phyloP scores from a whole-genome alignment of 23 red algal species.

The Gracilaria caudata region DNA sequence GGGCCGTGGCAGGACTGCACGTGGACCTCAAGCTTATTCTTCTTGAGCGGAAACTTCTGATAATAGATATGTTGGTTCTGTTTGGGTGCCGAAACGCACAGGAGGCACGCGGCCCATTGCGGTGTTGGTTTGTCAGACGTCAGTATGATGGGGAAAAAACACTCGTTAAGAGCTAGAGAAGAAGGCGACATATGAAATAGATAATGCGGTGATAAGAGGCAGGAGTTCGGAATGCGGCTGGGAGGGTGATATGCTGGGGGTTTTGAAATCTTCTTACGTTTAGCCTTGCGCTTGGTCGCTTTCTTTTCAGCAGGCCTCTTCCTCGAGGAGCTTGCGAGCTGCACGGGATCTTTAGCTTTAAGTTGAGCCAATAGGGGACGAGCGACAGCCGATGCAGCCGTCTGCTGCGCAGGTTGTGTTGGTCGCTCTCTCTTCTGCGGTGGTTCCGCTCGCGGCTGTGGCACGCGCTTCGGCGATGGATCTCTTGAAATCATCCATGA shows the following conservation, averaged over 20 bases:
- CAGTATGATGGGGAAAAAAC: not conserved
- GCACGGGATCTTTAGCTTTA: too few species aligned
- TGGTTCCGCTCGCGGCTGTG: not conserved
- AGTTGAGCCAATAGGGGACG: too few species aligned
- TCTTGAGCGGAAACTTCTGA: constrained; percentile 1
- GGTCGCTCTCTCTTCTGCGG: too few species aligned
- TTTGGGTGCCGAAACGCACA: not conserved
- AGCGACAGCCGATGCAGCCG: too few species aligned
- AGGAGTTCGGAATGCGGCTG: not conserved
- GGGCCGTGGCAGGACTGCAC: not conserved
- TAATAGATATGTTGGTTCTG: not conserved
- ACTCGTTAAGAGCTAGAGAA: not conserved
- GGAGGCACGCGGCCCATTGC: not conserved
- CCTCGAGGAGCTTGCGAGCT: not conserved
- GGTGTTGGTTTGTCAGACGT: not conserved
- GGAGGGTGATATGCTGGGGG: not conserved
- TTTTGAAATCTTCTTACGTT: not conserved
- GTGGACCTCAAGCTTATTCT: not conserved
- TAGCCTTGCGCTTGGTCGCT: not conserved
- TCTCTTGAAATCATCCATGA: not conserved
- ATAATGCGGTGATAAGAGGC: not conserved
- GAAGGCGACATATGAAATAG: not conserved
- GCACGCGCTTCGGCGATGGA: not conserved
- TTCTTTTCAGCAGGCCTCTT: not conserved
- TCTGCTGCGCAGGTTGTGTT: too few species aligned